Conservation (phyloP, 768 basidiomycete genomes). For the Xanthoconium purpureum region DNA sequence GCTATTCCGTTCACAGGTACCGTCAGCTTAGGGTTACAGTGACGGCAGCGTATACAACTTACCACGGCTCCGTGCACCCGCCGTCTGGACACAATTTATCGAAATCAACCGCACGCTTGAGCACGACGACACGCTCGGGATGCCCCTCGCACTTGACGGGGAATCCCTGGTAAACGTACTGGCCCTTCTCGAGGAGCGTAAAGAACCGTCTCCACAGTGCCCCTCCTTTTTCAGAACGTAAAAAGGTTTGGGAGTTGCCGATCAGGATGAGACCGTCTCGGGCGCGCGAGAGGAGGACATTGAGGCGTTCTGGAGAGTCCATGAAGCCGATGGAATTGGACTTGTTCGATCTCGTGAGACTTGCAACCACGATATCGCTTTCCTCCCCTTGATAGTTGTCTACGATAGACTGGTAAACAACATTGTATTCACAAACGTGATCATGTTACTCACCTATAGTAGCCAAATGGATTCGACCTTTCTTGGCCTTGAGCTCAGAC, state of each 20-base stretch:
- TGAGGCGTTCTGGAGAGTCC: constrained; percentile 65
- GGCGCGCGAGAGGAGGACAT: constrained; percentile 68
- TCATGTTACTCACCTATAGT: constrained; percentile 52
- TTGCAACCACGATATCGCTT: constrained; percentile 62
- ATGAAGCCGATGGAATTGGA: constrained; percentile 64
- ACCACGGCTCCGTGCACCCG: neutral
- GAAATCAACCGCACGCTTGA: no score
- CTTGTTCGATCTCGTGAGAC: constrained; percentile 58
- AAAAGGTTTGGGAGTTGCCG: constrained; percentile 62
- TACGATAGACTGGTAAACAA: constrained; percentile 18
- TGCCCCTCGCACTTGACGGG: constrained; percentile 60
- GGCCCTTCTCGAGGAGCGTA: constrained; percentile 37
- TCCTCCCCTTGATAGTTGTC: constrained; percentile 81
- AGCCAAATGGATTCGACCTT: constrained; percentile 51
- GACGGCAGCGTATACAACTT: neutral
- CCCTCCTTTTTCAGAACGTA: constrained; percentile 45
- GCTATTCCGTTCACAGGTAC: neutral
- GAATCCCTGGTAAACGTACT: constrained; percentile 56
- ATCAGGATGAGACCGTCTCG: constrained; percentile 63
- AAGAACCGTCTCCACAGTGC: constrained; percentile 54
- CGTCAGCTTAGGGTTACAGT: neutral
- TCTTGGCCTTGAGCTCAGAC: constrained; percentile 34
- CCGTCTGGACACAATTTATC: neutral
- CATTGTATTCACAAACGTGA: no score
- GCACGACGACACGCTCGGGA: constrained; percentile 19